These are phyloP conservation scores for Fraxinus pennsylvanica DNA, from an alignment of 257 asterid species.

Conservation along the genomic window DNA sequence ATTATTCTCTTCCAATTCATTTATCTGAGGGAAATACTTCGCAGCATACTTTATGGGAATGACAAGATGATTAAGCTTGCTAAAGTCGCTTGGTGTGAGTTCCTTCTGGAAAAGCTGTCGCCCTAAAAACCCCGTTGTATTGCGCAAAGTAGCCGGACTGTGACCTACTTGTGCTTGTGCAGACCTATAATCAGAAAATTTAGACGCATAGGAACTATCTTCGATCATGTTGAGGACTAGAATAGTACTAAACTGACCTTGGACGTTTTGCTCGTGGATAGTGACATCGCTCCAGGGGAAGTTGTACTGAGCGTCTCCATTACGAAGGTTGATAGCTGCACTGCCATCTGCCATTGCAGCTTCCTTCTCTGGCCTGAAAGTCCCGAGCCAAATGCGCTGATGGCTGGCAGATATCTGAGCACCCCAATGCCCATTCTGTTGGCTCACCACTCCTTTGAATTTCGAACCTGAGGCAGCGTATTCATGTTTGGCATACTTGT, in stretches of 20 bases:
- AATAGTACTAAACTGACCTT: slow-evolving; percentile 45
- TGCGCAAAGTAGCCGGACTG: background rate
- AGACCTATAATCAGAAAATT: slow-evolving; percentile 40
- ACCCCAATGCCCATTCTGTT: slow-evolving; percentile 67
- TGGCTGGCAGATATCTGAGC: slow-evolving; percentile 66
- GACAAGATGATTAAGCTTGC: slow-evolving; percentile 44
- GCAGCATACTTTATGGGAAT: slow-evolving; percentile 56
- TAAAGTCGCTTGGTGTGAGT: slow-evolving; percentile 63
- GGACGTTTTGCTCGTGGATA: slow-evolving; percentile 47
- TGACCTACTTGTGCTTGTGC: slow-evolving; percentile 23
- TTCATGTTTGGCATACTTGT: slow-evolving; percentile 9
- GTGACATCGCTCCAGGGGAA: slow-evolving; percentile 50
- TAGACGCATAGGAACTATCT: slow-evolving; percentile 57
- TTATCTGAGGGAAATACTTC: slow-evolving; percentile 32
- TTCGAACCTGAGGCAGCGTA: slow-evolving; percentile 23
- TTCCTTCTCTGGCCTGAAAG: slow-evolving; percentile 57
- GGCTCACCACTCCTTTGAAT: slow-evolving; percentile 62
- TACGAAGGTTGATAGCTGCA: slow-evolving; percentile 53
- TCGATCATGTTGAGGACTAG: slow-evolving; percentile 58
- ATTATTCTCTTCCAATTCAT: slow-evolving; percentile 1
- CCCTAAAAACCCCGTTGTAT: background rate
- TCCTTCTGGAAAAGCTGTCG: slow-evolving; percentile 52
- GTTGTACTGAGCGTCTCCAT: slow-evolving; percentile 43
- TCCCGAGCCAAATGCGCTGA: slow-evolving; percentile 67
- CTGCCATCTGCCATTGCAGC: slow-evolving; percentile 80